Conservation (phyloP, 2,329 filamentous ascomycete species). For the Leptographium procerum region DNA sequence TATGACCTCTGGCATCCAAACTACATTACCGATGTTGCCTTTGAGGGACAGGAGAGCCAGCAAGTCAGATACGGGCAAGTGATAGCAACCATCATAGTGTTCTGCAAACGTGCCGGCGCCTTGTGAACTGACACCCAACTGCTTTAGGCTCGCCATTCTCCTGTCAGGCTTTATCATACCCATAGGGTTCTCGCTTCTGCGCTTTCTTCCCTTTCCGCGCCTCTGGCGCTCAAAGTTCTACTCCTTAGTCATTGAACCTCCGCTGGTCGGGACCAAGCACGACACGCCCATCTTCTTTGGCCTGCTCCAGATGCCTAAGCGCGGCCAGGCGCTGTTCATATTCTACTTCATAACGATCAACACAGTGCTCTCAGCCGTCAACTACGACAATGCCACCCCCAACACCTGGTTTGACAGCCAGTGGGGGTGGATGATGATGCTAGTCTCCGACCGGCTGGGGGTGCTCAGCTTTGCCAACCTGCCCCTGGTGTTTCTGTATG, state of each 20-base stretch:
- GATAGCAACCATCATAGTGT: no score
- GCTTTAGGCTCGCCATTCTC: no score
- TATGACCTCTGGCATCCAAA: background rate
- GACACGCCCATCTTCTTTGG: background rate
- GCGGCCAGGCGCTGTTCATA: constrained; percentile 14
- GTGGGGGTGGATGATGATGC: background rate
- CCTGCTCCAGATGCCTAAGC: constrained; percentile 11
- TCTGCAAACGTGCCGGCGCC: no score
- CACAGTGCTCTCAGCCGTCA: constrained; percentile 3
- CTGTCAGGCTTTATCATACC: no score
- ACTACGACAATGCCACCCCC: background rate
- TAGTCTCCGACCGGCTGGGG: constrained; percentile 5
- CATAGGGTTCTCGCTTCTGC: no score
- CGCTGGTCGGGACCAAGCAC: background rate
- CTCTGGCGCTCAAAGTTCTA: no score
- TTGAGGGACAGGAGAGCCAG: background rate
- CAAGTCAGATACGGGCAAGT: background rate
- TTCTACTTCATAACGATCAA: constrained; percentile 10
- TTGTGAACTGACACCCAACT: no score
- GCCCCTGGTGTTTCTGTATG: constrained; percentile 30
- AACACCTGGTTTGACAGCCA: background rate
- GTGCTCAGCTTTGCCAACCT: constrained; percentile 5
- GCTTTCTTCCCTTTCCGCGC: no score
- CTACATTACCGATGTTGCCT: background rate
- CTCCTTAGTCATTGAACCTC: no score